These are phyloP conservation scores for Dryas drummondii DNA, from an alignment of 306 rosid genomes.

Conservation along the genomic window DNA sequence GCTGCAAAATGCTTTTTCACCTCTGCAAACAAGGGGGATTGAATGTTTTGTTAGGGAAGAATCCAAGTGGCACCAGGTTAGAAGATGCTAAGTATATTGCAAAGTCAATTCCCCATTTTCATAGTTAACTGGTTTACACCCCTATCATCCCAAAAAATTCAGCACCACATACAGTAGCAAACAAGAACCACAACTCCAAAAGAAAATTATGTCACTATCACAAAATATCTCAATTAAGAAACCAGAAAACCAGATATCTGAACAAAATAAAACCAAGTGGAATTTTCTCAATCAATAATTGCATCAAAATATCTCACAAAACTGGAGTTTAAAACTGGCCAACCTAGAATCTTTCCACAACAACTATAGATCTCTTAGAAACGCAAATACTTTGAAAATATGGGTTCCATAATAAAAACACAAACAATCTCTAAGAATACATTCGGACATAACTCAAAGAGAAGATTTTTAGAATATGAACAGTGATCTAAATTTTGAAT, in stretches of 20 bases:
- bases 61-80: background rate
- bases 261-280: conserved; percentile 5
- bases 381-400: too few species aligned
- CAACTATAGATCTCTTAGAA: background rate
- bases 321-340: background rate
- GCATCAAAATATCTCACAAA: conserved; percentile 13
- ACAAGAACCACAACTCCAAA: conserved; percentile 11
- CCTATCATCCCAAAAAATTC: background rate
- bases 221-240: conserved; percentile 1
- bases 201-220: background rate
- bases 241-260: background rate
- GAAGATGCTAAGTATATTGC: conserved; percentile 9
- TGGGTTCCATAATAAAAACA: background rate
- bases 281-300: conserved; percentile 2
- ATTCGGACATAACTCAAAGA: background rate
- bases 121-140: background rate
- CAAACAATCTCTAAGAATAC: background rate
- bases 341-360: background rate
- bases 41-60: conserved; percentile 13
- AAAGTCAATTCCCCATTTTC: background rate
- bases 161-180: conserved; percentile 20
- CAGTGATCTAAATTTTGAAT: background rate
- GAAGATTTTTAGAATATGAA: background rate
- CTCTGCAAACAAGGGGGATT: conserved; percentile 39
- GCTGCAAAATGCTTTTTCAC: conserved; percentile 74